These are phyloP conservation scores for Fusarium longipes DNA, from an alignment of 2,329 filamentous ascomycete genomes.

Conservation along the genomic window DNA sequence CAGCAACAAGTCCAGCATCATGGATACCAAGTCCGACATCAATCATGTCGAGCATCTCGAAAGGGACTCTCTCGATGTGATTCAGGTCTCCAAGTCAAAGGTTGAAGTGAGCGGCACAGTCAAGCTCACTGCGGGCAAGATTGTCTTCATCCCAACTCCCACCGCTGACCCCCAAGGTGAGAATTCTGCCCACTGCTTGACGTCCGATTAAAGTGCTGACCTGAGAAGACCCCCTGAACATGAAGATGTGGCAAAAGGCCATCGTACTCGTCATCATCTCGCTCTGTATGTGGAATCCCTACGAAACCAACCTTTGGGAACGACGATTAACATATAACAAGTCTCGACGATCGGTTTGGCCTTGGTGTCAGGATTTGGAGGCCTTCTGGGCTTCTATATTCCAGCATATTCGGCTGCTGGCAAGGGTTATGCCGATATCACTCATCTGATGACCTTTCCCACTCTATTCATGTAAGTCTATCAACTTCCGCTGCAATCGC, in stretches of 20 bases:
- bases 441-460: slow-evolving; percentile 22
- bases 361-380: slow-evolving; percentile 20
- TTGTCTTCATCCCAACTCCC: slow-evolving; percentile 36
- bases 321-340: not conserved
- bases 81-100: slow-evolving; percentile 34
- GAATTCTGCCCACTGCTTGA: not conserved
- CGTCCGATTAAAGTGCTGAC: not conserved
- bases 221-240: slow-evolving; percentile 36
- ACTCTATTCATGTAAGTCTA: slow-evolving; percentile 14
- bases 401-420: slow-evolving; percentile 11
- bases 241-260: slow-evolving; percentile 42
- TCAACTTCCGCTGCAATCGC: accelerated
- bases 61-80: slow-evolving; percentile 30
- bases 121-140: slow-evolving; percentile 31
- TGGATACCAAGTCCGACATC: slow-evolving; percentile 33
- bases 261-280: slow-evolving; percentile 36
- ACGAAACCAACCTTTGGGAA: accelerated
- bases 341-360: slow-evolving; percentile 22
- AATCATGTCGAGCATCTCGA: slow-evolving; percentile 39
- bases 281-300: slow-evolving; percentile 13
- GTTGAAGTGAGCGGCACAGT: slow-evolving; percentile 38
- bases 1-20: slow-evolving; percentile 9
- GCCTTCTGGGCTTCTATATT: slow-evolving; percentile 20
- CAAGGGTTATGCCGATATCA: slow-evolving; percentile 23
- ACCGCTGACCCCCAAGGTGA: slow-evolving; percentile 34